Percentiles rank a stretch among this genome's conserved stretches.
Conservation (phyloP, 208 protist genomes). For the Trichomonas gallinae region DNA sequence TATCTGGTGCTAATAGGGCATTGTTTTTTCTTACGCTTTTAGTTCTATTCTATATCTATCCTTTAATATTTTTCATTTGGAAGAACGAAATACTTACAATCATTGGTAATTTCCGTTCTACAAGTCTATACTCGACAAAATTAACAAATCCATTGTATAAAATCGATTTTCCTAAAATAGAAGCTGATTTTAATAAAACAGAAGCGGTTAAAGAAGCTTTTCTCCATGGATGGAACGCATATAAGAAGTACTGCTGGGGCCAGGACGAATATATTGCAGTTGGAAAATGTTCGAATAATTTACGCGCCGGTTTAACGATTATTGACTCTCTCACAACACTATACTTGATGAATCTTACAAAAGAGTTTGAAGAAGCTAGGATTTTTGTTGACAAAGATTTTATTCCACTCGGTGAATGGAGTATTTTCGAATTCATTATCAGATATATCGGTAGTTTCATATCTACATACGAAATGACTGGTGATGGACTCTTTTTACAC, state of each 20-base stretch:
- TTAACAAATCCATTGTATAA: not conserved
- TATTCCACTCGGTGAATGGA: not conserved
- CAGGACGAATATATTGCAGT: not conserved
- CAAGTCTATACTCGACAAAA: too few relatives aligned
- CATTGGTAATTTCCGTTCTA: too few relatives aligned
- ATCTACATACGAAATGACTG: constrained; percentile 44
- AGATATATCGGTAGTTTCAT: constrained; percentile 54
- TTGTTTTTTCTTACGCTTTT: too few relatives aligned
- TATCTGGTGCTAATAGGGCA: too few relatives aligned
- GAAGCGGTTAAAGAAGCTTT: not conserved
- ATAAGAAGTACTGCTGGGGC: not conserved
- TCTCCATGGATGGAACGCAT: not conserved
- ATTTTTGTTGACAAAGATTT: not conserved
- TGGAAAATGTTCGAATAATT: not conserved
- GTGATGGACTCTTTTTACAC: constrained; percentile 28
- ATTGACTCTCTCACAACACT: not conserved
- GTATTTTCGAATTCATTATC: constrained; percentile 57
- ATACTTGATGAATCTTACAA: not conserved
- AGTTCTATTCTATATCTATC: too few relatives aligned
- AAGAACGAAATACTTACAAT: too few relatives aligned
- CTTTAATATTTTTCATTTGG: too few relatives aligned
- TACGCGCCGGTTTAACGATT: not conserved
- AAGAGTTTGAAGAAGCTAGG: not conserved
- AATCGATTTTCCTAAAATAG: not conserved
- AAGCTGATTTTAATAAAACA: not conserved